These are phyloP conservation scores for Hypoxylon perforatum DNA, from an alignment of 495 filamentous ascomycete species.

Conservation along the genomic window DNA sequence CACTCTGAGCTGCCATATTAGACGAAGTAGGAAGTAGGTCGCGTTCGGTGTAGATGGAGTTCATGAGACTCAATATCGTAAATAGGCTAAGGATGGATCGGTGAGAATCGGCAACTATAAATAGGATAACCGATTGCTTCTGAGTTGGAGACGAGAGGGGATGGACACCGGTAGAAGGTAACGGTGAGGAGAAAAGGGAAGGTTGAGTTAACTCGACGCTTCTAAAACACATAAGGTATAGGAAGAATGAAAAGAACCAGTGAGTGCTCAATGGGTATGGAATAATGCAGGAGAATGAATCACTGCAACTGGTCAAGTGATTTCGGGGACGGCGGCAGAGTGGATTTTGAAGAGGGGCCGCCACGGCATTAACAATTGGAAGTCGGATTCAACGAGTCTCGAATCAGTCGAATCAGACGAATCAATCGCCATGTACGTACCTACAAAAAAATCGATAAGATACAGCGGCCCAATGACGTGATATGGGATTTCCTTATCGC, in stretches of 20 bases:
- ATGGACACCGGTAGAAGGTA: constrained; percentile 30
- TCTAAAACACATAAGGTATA: constrained; percentile 16
- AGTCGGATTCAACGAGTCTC: too few relatives aligned
- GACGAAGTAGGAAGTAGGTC: constrained; percentile 28
- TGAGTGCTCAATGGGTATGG: too few relatives aligned
- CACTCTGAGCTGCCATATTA: constrained; percentile 55
- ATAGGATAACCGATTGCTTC: constrained; percentile 24
- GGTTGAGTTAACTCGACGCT: constrained; percentile 23
- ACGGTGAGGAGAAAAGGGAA: constrained; percentile 12
- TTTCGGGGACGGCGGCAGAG: constrained; percentile 14
- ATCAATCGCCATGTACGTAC: too few relatives aligned
- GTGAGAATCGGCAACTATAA: constrained; percentile 24
- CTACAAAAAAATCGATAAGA: too few relatives aligned
- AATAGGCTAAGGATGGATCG: constrained; percentile 38
- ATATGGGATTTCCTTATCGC: constrained; percentile 5
- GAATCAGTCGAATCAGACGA: too few relatives aligned
- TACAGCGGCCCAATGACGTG: constrained; percentile 6
- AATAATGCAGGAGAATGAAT: too few relatives aligned
- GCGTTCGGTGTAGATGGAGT: constrained; percentile 24
- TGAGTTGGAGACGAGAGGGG: constrained; percentile 17
- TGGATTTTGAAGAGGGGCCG: not conserved
- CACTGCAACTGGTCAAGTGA: constrained; percentile 16
- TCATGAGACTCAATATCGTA: constrained; percentile 25
- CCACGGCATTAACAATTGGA: too few relatives aligned
- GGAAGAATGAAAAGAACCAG: too few relatives aligned